A percentile compares a stretch with the other conserved stretches of the same genome.
Conservation (phyloP, 257 asterid species). For the Capsicum rhomboideum region DNA sequence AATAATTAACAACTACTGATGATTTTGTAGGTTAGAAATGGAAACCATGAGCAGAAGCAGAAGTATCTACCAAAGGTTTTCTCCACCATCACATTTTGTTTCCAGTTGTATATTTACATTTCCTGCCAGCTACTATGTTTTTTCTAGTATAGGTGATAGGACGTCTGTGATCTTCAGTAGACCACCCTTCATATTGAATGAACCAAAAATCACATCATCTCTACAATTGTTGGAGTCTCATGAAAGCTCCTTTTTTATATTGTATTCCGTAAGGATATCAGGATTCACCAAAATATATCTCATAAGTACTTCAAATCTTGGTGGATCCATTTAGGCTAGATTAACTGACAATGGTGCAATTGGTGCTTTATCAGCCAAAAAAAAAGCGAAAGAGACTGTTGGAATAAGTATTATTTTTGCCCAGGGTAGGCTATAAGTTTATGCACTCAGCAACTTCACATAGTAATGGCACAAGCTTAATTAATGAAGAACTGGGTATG, state of each 20-base stretch:
- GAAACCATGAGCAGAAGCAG: conserved; percentile 76
- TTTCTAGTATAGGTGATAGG: not conserved
- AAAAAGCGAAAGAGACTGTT: not conserved
- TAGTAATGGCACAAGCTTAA: not conserved
- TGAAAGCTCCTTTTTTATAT: not conserved
- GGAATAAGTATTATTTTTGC: not conserved
- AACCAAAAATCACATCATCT: not conserved
- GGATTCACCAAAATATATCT: not conserved
- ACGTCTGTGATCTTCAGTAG: not conserved
- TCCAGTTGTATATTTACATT: not conserved
- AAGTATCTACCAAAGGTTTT: conserved; percentile 92
- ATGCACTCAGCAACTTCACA: not conserved
- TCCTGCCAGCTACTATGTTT: not conserved
- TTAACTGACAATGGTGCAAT: not conserved
- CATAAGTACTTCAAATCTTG: not conserved
- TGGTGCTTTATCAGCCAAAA: not conserved
- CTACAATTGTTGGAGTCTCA: not conserved
- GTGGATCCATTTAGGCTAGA: not conserved
- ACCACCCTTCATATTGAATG: not conserved
- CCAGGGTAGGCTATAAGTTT: not conserved
- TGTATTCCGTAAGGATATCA: not conserved
- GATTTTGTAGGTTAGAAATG: conserved; percentile 81
- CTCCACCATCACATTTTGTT: conserved; percentile 7
- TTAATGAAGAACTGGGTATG: not conserved
- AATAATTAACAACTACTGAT: conserved; percentile 5